A percentile compares a stretch with the other conserved stretches of the same genome.
These are phyloP conservation scores for Bipolaris victoriae DNA, from an alignment of 2,329 filamentous ascomycete genomes.

Conservation along the genomic window DNA sequence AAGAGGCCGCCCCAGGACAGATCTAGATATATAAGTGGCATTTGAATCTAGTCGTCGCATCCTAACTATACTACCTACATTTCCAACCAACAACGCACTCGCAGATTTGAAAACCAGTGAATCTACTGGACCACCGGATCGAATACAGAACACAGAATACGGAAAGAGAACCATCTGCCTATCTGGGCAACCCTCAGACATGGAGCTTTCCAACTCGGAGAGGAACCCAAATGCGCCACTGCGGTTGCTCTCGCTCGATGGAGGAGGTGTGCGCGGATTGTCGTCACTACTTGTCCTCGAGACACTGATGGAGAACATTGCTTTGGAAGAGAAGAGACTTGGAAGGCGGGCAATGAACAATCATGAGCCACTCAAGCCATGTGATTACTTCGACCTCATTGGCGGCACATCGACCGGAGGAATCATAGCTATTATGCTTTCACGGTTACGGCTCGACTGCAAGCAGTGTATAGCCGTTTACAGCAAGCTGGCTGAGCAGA, in stretches of 20 bases:
- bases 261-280: conserved; percentile 49
- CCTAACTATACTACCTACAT: neutral
- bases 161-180: neutral
- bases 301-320: conserved; percentile 49
- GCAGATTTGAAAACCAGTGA: neutral
- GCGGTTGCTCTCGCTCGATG: conserved; percentile 46
- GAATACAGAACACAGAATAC: neutral
- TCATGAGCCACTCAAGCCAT: conserved; percentile 42
- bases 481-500: conserved; percentile 44
- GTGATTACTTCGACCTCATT: conserved; percentile 52
- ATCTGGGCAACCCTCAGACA: conserved; percentile 8
- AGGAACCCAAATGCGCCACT: conserved; percentile 43
- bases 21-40: conserved; percentile 5
- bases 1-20: conserved; percentile 9
- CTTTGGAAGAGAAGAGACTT: conserved; percentile 47
- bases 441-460: conserved; percentile 47
- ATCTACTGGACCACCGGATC: neutral
- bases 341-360: conserved; percentile 35
- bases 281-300: conserved; percentile 49
- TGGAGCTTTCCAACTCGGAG: conserved; percentile 37
- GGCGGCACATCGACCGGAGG: conserved; percentile 51
- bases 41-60: neutral
- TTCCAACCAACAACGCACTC: conserved; percentile 4
- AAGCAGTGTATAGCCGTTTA: conserved; percentile 49
- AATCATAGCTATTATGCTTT: conserved; percentile 50